Percentiles rank a stretch among this genome's conserved stretches.
Evolutionary conservation across 108 stramenopile genomes (phyloP).

Genomic region (Bacterosira constricta): DNA sequence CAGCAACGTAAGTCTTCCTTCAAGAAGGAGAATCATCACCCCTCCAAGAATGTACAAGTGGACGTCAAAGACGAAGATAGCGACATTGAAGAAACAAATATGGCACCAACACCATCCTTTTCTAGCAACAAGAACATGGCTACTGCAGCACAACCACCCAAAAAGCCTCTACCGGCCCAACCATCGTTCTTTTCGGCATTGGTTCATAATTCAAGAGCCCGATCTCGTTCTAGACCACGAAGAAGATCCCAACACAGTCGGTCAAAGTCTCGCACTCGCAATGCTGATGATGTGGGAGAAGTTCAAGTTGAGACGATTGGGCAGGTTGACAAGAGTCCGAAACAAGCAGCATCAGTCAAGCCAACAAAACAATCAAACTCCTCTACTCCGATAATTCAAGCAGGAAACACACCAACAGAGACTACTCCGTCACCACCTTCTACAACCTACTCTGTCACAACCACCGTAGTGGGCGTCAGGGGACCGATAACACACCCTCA

Average conservation of each 20-base stretch:
- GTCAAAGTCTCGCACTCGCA: not conserved
- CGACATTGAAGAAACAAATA: no score
- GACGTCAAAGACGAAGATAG: no score
- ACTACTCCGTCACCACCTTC: not conserved
- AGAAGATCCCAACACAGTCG: slow-evolving; percentile 5
- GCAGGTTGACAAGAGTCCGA: no score
- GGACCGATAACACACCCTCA: slow-evolving; percentile 34
- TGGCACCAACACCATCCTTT: not conserved
- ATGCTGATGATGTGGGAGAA: not conserved
- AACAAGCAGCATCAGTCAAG: no score
- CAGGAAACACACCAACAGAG: not conserved
- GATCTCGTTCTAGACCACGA: not conserved
- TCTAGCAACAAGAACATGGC: not conserved
- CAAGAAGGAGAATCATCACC: no score
- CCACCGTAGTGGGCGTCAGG: slow-evolving; percentile 8
- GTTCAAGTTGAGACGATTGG: no score
- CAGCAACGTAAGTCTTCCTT: no score
- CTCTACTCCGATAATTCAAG: not conserved
- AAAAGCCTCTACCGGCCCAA: not conserved
- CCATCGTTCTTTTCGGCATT: slow-evolving; percentile 17
- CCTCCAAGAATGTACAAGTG: no score
- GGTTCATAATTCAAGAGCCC: slow-evolving; percentile 10
- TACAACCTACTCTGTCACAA: not conserved
- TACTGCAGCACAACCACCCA: not conserved
- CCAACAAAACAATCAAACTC: no score